Conservation (phyloP, 257 asterid species). For the Hygrophila difformis region DNA sequence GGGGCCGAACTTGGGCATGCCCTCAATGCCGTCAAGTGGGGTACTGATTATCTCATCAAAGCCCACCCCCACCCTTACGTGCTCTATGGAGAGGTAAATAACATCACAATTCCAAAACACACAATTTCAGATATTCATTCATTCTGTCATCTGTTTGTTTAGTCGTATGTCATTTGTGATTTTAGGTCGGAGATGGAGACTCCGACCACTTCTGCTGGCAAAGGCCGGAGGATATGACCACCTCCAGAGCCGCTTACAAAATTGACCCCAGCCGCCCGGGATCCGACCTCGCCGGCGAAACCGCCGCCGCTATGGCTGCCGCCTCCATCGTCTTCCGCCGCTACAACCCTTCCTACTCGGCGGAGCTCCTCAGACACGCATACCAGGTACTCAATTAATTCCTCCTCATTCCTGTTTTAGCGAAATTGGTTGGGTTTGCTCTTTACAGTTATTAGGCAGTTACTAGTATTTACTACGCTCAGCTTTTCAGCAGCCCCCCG, state of each 20-base stretch:
- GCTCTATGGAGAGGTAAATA: constrained; percentile 59
- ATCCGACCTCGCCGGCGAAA: constrained; percentile 53
- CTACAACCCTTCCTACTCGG: constrained; percentile 34
- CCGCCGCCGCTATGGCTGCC: constrained; percentile 64
- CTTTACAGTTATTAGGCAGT: too few species aligned
- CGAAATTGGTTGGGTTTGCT: too few species aligned
- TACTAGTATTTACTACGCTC: too few species aligned
- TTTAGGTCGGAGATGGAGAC: constrained; percentile 49
- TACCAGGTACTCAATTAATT: too few species aligned
- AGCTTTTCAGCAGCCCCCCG: too few species aligned
- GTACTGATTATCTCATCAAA: constrained; percentile 75
- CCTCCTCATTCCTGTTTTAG: too few species aligned
- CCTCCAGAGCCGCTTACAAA: constrained; percentile 35
- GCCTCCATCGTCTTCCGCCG: constrained; percentile 38
- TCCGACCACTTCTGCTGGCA: constrained; percentile 60
- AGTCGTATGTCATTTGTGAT: too few species aligned
- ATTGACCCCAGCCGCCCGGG: constrained; percentile 42
- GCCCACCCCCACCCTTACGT: constrained; percentile 71
- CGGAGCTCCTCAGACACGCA: constrained; percentile 37
- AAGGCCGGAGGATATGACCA: constrained; percentile 60
- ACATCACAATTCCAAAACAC: neutral
- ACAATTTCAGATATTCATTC: neutral
- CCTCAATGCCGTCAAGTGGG: constrained; percentile 72
- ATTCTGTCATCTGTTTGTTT: too few species aligned
- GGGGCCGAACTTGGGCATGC: constrained; percentile 46